Conservation (phyloP, 129 eudicot species). For the Pulicaria dysenterica region DNA sequence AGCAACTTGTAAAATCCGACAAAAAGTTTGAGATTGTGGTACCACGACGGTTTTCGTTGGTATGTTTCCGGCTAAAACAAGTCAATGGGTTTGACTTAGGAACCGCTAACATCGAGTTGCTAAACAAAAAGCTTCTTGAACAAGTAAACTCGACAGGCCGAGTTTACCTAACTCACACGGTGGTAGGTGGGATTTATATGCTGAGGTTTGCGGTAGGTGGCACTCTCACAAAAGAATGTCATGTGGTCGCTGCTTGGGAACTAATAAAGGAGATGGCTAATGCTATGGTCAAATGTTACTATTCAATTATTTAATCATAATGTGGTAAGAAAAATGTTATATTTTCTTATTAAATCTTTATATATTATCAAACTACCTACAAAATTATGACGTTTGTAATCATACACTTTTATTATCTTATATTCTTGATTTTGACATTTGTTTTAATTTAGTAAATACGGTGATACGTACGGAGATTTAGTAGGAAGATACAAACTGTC, state of each 20-base stretch:
- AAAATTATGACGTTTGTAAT: no score
- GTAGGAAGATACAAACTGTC: no score
- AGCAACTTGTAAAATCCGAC: slow-evolving; percentile 34
- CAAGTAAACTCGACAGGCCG: slow-evolving; percentile 48
- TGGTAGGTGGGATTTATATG: slow-evolving; percentile 42
- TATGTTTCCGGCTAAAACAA: slow-evolving; percentile 49
- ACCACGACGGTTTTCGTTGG: slow-evolving; percentile 46
- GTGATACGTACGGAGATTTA: no score
- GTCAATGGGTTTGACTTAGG: slow-evolving; percentile 24
- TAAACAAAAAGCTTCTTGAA: slow-evolving; percentile 45
- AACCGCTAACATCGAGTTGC: slow-evolving; percentile 6
- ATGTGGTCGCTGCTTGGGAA: slow-evolving; percentile 51
- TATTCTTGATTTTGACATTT: no score
- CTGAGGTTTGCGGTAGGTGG: slow-evolving; percentile 54
- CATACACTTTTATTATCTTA: no score
- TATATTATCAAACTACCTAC: no score
- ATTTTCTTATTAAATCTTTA: no score
- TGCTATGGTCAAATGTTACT: slow-evolving; percentile 23
- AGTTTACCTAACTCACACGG: slow-evolving; percentile 47
- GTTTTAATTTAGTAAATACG: no score
- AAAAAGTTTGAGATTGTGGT: slow-evolving; percentile 43
- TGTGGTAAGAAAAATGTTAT: no score
- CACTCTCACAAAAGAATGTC: slow-evolving; percentile 49
- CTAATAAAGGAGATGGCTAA: slow-evolving; percentile 42
- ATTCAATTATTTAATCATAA: no score